Conservation (phyloP, 768 basidiomycete genomes). For the Pleurotus ostreatus region DNA sequence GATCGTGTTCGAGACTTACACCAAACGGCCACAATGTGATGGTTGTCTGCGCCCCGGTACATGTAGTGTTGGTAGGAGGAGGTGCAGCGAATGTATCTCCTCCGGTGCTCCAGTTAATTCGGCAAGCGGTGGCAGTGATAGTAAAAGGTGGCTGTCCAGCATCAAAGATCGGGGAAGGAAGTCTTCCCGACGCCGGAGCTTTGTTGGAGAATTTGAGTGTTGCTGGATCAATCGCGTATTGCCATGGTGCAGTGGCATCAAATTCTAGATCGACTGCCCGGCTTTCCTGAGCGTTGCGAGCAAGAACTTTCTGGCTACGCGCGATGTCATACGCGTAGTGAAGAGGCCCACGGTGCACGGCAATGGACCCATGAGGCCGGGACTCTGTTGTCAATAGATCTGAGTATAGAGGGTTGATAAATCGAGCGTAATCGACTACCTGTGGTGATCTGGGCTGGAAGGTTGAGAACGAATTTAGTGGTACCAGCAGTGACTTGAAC, state of each 20-base stretch:
- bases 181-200: conserved; percentile 26
- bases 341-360: conserved; percentile 50
- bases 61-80: conserved; percentile 25
- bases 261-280: conserved; percentile 47
- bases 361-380: conserved; percentile 47
- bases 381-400: conserved; percentile 28
- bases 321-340: conserved; percentile 52
- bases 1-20: conserved; percentile 28
- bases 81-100: conserved; percentile 46
- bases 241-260: conserved; percentile 44
- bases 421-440: conserved; percentile 22
- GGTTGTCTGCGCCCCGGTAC: conserved; percentile 31
- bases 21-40: conserved; percentile 46
- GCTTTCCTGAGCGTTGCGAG: conserved; percentile 37
- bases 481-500: conserved; percentile 36
- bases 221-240: conserved; percentile 50
- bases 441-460: conserved; percentile 43
- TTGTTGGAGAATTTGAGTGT: conserved; percentile 34
- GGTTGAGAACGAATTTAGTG: conserved; percentile 38
- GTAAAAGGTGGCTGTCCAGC: conserved; percentile 42
- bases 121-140: conserved; percentile 47
- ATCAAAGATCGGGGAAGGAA: conserved; percentile 47
- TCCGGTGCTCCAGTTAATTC: conserved; percentile 40
- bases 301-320: conserved; percentile 33
- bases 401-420: not conserved